phyloP scores from a whole-genome alignment of 2,329 filamentous ascomycete genomes.

The Colletotrichum camelliae region DNA sequence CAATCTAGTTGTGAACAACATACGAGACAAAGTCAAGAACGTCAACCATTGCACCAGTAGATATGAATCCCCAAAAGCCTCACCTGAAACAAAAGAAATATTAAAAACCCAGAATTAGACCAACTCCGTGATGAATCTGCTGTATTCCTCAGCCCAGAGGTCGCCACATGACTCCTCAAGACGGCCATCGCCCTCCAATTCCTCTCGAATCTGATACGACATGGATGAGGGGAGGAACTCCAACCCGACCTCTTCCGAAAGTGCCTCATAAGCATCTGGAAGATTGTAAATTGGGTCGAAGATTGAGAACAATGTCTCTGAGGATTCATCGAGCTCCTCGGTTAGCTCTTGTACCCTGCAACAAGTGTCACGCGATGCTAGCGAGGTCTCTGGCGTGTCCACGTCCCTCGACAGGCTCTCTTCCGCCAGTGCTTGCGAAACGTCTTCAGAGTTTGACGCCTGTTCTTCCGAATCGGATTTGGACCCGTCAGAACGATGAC shows the following conservation, averaged over 20 bases:
- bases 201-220: background rate
- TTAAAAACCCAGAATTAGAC: no score
- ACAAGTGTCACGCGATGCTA: accelerated
- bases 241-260: background rate
- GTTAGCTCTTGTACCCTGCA: accelerated
- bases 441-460: background rate
- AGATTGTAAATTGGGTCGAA: accelerated
- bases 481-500: no score
- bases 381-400: background rate
- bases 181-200: accelerated
- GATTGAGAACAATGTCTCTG: accelerated
- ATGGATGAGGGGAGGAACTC: background rate
- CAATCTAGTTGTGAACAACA: no score
- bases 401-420: background rate
- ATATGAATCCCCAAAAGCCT: no score
- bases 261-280: background rate
- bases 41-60: no score
- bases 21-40: accelerated
- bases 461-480: background rate
- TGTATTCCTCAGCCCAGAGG: background rate
- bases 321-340: background rate
- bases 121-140: background rate
- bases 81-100: no score
- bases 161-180: accelerated
- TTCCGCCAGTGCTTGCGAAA: background rate